phyloP scores from a whole-genome alignment of 768 basidiomycete genomes.

The Lyophyllum atratum region DNA sequence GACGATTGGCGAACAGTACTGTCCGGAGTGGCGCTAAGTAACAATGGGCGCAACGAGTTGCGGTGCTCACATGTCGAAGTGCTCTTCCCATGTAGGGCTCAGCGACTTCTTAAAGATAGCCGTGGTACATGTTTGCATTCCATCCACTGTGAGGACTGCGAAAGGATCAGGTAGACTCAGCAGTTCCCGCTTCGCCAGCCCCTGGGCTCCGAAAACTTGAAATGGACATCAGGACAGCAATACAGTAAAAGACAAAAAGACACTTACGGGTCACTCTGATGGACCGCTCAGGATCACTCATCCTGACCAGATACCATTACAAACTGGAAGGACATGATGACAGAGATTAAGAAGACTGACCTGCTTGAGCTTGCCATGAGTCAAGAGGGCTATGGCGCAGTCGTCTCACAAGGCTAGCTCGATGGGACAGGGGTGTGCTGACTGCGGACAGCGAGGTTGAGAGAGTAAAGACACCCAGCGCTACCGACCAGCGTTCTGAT shows the following conservation, averaged over 20 bases:
- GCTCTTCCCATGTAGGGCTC: constrained; percentile 81
- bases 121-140: constrained; percentile 80
- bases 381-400: not conserved
- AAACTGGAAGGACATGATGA: constrained; percentile 7
- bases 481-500: constrained; percentile 1
- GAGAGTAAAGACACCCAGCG: constrained; percentile 6
- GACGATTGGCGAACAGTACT: constrained; percentile 77
- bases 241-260: not conserved
- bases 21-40: constrained; percentile 10
- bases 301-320: constrained; percentile 29
- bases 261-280: constrained; percentile 54
- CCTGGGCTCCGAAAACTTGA: constrained; percentile 75
- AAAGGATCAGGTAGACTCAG: constrained; percentile 87
- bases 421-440: not conserved
- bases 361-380: constrained; percentile 30
- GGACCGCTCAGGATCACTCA: constrained; percentile 48
- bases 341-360: constrained; percentile 22
- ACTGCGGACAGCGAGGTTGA: constrained; percentile 6
- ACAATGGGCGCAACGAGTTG: constrained; percentile 14
- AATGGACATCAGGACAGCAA: not conserved
- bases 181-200: constrained; percentile 75
- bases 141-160: constrained; percentile 85
- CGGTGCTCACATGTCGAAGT: constrained; percentile 74
- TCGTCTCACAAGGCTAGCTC: not conserved
- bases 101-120: constrained; percentile 67